Conservation (phyloP, 352 stramenopile genomes). For the Blastocystis sp. region DNA sequence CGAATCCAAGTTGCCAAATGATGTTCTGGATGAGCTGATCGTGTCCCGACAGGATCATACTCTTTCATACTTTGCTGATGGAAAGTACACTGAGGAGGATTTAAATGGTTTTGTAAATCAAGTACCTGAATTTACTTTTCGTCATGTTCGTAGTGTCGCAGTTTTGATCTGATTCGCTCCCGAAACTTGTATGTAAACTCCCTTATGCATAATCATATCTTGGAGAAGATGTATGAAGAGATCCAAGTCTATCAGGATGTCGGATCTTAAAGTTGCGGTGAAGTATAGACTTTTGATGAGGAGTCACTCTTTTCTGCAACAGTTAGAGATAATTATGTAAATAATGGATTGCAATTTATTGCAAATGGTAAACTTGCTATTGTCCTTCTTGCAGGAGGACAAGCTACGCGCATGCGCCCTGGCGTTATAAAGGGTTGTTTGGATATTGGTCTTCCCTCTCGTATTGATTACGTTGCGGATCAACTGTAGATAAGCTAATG, state of each 20-base stretch:
- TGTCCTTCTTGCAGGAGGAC: conserved; percentile 2
- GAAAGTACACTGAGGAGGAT: not conserved
- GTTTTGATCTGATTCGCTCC: conserved; percentile 31
- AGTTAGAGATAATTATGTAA: not conserved
- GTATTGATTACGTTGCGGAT: not conserved
- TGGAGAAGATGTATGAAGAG: conserved; percentile 1
- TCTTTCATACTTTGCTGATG: conserved; percentile 31
- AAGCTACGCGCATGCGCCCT: not conserved
- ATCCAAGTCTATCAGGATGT: conserved; percentile 12
- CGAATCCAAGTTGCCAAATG: not conserved
- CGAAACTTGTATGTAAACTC: conserved; percentile 34
- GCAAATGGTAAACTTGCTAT: conserved; percentile 10
- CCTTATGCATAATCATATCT: not conserved
- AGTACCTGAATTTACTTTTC: not conserved
- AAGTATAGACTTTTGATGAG: not conserved
- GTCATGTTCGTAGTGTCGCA: conserved; percentile 7
- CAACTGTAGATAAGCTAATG: not conserved
- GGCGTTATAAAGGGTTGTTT: not conserved
- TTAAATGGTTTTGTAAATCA: conserved; percentile 4
- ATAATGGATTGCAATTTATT: not conserved
- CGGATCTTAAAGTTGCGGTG: not conserved
- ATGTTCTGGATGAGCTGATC: conserved; percentile 15
- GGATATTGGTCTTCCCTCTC: conserved; percentile 26
- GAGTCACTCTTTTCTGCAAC: not conserved
- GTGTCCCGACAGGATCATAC: not conserved